Conservation (phyloP, 2,329 filamentous ascomycete genomes). For the Monilinia fructigena region DNA sequence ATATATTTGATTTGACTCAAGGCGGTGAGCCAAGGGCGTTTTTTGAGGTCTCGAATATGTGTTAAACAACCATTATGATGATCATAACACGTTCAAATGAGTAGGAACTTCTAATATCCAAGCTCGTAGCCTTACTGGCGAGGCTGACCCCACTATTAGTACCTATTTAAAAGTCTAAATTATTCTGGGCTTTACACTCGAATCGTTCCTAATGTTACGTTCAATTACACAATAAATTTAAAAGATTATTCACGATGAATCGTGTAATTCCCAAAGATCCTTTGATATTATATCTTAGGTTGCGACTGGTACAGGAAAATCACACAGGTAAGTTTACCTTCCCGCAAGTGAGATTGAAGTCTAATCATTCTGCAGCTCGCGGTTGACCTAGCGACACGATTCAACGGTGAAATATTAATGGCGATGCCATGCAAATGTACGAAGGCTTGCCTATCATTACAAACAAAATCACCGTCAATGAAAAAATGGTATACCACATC, state of each 20-base stretch:
- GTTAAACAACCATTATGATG: background rate
- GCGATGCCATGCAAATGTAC: slow-evolving; percentile 98
- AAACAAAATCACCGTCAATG: slow-evolving; percentile 78
- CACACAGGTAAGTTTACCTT: slow-evolving; percentile 61
- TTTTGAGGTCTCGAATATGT: too few species aligned
- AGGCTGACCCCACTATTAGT: background rate
- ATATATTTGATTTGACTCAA: too few species aligned
- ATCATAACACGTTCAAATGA: background rate
- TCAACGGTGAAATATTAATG: slow-evolving; percentile 96
- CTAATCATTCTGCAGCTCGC: slow-evolving; percentile 49
- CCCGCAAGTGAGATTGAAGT: background rate
- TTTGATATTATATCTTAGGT: slow-evolving; percentile 78
- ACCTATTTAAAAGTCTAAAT: background rate
- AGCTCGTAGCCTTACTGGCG: background rate
- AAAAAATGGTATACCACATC: slow-evolving; percentile 80
- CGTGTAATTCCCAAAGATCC: slow-evolving; percentile 51
- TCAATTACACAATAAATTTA: slow-evolving; percentile 18
- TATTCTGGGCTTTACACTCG: background rate
- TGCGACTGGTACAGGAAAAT: slow-evolving; percentile 91
- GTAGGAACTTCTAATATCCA: background rate
- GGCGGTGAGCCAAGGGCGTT: too few species aligned
- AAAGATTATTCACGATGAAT: slow-evolving; percentile 30
- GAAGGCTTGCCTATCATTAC: slow-evolving; percentile 88
- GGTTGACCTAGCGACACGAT: slow-evolving; percentile 77
- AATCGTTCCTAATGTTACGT: slow-evolving; percentile 28